Base-by-base conservation (phyloP, 2,329 filamentous ascomycete species). In the Talaromyces sp. region DNA sequence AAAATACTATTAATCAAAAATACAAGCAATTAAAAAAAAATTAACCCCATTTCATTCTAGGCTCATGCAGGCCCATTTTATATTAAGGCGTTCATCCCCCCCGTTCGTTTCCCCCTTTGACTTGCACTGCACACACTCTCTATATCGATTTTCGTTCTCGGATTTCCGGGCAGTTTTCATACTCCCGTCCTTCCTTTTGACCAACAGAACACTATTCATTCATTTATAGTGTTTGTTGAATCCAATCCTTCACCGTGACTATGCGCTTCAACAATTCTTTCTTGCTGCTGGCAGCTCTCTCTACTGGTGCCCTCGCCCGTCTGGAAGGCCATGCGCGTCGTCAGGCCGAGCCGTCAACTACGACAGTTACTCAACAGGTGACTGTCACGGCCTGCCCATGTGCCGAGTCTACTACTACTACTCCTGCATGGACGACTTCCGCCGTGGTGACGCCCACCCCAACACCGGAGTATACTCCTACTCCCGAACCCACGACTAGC, bases 191-290 rank as follows among this genome's bases (percentile, higher is more conserved):
- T 46, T 46, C 43, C 30, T 46, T 46, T 35, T 13, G 35, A 19
- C 30, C 20, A n/a, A 30, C 16, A 3, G 6, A 33, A 36, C 43
- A 46, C 43, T 46, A 46, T 46, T 35, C 43, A 36, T 46, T 46
- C 43, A 24, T 46, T 46, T 16, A 45, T 46, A 46, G 27, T 49
- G 36, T 49, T 20, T n/a, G 4, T 11, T 17, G 20, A 22, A 22
- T 24, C 17, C 17, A n/a, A 33, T 45, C 55, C 64, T 46, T 42
- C 27, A n/a, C n/a, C 24, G 16, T 7, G 17, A 48, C 44, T 47
- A 70, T 70, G 67, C 63, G 66, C 24, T 59, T 69, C 62, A 53
- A 60, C 55, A 66, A 65, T 52, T 63, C 66, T 52, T 49, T 69
- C 35, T 42, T 68, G 55, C 64, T 71, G 55, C 64, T 70, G 52